phyloP scores from a whole-genome alignment of 1,139 yeast genomes.

The Hanseniaspora sp. region DNA sequence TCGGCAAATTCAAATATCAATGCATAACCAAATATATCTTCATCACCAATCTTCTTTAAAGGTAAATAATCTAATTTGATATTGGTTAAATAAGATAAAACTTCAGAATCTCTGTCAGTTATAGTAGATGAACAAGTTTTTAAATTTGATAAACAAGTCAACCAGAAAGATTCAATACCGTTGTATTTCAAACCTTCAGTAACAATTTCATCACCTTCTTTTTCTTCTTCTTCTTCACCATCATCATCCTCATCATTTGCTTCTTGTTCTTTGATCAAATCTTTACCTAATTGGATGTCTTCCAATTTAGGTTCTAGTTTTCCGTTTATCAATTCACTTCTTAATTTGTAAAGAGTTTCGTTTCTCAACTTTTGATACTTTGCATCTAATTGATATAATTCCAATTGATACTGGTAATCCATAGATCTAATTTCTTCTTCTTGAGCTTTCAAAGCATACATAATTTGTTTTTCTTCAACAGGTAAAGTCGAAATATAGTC shows the following conservation, averaged over 20 bases:
- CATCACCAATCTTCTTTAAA: conserved; percentile 12
- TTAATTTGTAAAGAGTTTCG: conserved; percentile 62
- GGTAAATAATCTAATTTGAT: conserved; percentile 72
- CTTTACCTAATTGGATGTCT: conserved; percentile 69
- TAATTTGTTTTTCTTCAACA: conserved; percentile 60
- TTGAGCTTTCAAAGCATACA: conserved; percentile 72
- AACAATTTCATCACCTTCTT: conserved; percentile 35
- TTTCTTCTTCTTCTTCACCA: conserved; percentile 39
- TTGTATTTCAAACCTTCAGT: conserved; percentile 38
- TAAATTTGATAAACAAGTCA: conserved; percentile 84
- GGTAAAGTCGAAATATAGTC: conserved; percentile 79
- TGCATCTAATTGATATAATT: conserved; percentile 76
- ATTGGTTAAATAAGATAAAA: conserved; percentile 56
- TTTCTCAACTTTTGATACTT: conserved; percentile 56
- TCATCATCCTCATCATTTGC: conserved; percentile 37
- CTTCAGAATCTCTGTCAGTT: conserved; percentile 83
- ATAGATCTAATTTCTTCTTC: conserved; percentile 72
- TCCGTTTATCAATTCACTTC: conserved; percentile 66
- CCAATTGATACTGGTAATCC: conserved; percentile 87
- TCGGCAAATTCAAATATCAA: conserved; percentile 52
- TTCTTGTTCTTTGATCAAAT: conserved; percentile 41
- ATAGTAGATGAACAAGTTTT: conserved; percentile 54
- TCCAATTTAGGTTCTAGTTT: conserved; percentile 62
- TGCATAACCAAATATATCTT: conserved; percentile 68
- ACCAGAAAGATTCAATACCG: conserved; percentile 95